Evolutionary conservation across 2,329 filamentous ascomycete genomes (phyloP), one percentile per base, ranked within the genome.

Genomic region (Phaeophleospora eucalypticola): DNA sequence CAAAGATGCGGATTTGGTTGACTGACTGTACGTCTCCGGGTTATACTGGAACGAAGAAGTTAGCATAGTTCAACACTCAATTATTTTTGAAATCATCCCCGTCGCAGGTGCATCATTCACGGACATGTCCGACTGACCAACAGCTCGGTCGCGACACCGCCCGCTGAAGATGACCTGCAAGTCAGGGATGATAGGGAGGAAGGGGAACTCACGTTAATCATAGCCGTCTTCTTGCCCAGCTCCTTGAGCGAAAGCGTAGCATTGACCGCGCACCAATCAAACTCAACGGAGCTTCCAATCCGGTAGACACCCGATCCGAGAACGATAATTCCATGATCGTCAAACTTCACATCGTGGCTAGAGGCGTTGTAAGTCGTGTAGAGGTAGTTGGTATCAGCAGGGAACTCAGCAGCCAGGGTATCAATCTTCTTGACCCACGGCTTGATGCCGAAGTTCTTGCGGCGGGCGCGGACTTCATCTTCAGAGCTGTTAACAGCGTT

Each of bases 351-450:
- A 69, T 97, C 93, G 72, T 97, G 91, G 14, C 87, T 84, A 14
- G 87, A 87, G 47, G 90, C 93, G 65, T 98, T 97, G 77, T 98
- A 98, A 21, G 93, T 97, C 2, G 91, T 97, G 75, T 96, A 95
- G 19, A 94, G 80, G 71, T 95, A 96, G 78, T 96, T 95, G 50
- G 90, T 95, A 57, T 93, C 80, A 35, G 89, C 90, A 24, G 90
- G 90, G 76, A 96, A 96, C 70, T 98, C 93, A 35, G 93, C 93
- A 59, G 93, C 93, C 51, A 98, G 79, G 16, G 93, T 98, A 65
- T 98, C 93, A 61, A 98, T 97, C 77, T 85, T 94, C 84, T 97
- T 98, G 48, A 98, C 93, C 80, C 88, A 98, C 4, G 93, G 93
- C 52, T 79, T 85, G 70, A 98, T 91, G 51, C 87, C 88, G 67